These are phyloP conservation scores for Spinacia oleracea DNA, from an alignment of 179 eudicot species.

Conservation along the genomic window DNA sequence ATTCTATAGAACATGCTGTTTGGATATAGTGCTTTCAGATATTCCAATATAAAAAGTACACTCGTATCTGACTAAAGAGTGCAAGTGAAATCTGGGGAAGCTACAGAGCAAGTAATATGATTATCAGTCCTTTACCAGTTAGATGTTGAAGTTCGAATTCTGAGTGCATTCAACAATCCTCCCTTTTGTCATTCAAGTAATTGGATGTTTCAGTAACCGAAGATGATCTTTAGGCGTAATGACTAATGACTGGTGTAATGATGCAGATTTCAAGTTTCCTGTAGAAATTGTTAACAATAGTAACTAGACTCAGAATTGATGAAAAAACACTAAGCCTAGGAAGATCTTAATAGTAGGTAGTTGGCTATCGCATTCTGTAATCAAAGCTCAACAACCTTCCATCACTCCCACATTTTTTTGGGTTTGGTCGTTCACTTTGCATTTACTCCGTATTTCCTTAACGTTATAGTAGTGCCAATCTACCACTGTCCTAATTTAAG, in stretches of 20 bases:
- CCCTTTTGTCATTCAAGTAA: no score
- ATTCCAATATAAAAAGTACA: no score
- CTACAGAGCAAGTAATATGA: neutral
- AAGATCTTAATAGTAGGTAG: neutral
- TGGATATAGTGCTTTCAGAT: no score
- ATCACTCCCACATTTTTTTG: neutral
- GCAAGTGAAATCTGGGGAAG: neutral
- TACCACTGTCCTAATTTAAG: neutral
- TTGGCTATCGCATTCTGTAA: slow-evolving; percentile 12
- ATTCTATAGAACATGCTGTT: no score
- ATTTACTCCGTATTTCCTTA: neutral
- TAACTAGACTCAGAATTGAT: neutral
- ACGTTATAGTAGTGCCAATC: neutral
- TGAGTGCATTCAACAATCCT: neutral
- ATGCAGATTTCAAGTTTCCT: no score
- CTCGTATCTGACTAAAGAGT: neutral
- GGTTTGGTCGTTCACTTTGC: neutral
- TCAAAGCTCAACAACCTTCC: slow-evolving; percentile 25
- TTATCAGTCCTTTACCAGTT: neutral
- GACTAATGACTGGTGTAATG: no score
- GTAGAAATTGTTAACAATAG: neutral
- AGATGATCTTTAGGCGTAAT: no score
- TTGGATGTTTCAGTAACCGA: no score
- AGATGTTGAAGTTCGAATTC: neutral
- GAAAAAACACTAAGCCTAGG: neutral